These are phyloP conservation scores for Saccharomycopsis fermentans DNA, from an alignment of 805 yeast genomes.

Conservation along the genomic window DNA sequence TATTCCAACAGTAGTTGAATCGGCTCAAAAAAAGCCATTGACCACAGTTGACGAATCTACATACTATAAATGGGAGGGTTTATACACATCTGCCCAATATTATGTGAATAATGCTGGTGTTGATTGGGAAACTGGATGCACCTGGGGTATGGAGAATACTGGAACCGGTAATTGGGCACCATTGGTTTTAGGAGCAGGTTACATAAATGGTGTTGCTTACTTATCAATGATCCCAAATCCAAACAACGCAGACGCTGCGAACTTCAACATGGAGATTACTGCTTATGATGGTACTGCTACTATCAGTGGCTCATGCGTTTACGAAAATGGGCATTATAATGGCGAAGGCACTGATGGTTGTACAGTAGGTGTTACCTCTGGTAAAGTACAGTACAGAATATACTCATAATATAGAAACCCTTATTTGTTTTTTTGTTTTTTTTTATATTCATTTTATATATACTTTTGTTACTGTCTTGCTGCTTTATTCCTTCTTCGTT, in stretches of 20 bases:
- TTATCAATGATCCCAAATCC: constrained; percentile 91
- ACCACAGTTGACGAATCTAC: constrained; percentile 50
- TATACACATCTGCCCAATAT: constrained; percentile 59
- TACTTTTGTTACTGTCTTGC: background rate
- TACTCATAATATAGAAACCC: background rate
- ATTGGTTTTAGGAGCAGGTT: constrained; percentile 87
- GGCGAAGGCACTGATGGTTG: constrained; percentile 74
- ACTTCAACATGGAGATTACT: constrained; percentile 70
- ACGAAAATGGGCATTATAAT: constrained; percentile 67
- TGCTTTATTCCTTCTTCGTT: background rate
- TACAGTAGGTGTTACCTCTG: constrained; percentile 81
- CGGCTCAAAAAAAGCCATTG: constrained; percentile 40
- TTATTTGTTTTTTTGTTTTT: background rate
- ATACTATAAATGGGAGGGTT: constrained; percentile 56
- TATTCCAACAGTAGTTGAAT: constrained; percentile 54
- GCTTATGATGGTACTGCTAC: constrained; percentile 53
- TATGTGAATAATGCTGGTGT: constrained; percentile 75
- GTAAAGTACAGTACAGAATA: constrained; percentile 57
- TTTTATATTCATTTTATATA: background rate
- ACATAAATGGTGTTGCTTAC: constrained; percentile 57
- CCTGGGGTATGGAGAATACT: constrained; percentile 54
- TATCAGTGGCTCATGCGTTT: constrained; percentile 66
- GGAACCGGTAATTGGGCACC: constrained; percentile 77
- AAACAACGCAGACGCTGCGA: constrained; percentile 61
- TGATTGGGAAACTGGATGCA: constrained; percentile 55